Evolutionary conservation across 345 rosid species (phyloP).

Genomic region (Syzygium aromaticum): DNA sequence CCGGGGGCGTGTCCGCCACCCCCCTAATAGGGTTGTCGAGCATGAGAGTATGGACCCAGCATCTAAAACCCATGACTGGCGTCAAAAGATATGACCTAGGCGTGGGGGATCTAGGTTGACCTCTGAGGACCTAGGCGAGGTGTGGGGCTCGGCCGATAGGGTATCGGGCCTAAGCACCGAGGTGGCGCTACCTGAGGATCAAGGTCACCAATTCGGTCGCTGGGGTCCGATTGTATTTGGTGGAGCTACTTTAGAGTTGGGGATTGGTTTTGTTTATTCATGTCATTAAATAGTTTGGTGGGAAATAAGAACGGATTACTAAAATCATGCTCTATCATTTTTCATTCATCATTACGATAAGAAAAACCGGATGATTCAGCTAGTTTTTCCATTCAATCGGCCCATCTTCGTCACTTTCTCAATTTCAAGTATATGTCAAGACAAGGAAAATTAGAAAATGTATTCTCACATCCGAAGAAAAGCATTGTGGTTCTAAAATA

Average conservation of each 20-base stretch:
- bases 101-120: neutral
- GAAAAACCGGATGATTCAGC: neutral
- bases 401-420: neutral
- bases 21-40: neutral
- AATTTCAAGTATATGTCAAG: neutral
- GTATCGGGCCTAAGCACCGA: neutral
- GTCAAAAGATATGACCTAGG: neutral
- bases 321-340: neutral
- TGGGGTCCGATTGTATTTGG: neutral
- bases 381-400: neutral
- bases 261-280: neutral
- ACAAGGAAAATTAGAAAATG: neutral
- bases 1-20: neutral
- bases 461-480: fast-evolving
- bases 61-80: neutral
- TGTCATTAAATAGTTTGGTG: neutral
- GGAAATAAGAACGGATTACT: neutral
- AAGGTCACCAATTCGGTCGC: neutral
- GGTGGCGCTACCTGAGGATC: neutral
- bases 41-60: neutral
- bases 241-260: neutral
- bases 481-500: neutral
- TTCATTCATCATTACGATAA: neutral
- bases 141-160: neutral
- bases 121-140: neutral